Conservation (phyloP, 208 protist species). For the Trypanosoma cruzi region DNA sequence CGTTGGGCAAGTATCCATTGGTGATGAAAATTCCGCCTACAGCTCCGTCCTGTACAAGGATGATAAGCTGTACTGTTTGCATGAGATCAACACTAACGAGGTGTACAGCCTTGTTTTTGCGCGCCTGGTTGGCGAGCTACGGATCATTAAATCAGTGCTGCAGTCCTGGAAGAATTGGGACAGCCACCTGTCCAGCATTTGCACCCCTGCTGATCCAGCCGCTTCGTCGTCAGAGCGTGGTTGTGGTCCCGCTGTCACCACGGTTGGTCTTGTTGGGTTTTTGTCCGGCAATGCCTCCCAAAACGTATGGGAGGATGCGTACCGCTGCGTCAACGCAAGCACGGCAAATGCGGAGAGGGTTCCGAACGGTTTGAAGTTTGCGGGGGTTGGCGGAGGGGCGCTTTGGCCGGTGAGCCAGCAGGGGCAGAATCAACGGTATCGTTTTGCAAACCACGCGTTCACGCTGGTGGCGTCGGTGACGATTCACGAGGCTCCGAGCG, state of each 20-base stretch:
- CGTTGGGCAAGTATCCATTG: too few species aligned
- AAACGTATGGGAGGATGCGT: too few species aligned
- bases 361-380: conserved; percentile 4
- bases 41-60: too few species aligned
- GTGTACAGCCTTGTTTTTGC: too few species aligned
- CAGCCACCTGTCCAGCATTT: neutral
- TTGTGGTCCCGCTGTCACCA: too few species aligned
- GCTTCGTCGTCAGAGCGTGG: too few species aligned
- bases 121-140: conserved; percentile 11
- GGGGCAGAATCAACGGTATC: conserved; percentile 21
- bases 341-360: neutral
- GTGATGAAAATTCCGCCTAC: too few species aligned
- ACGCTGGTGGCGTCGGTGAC: conserved; percentile 20
- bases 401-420: conserved; percentile 16
- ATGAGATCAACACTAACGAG: too few species aligned
- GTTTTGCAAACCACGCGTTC: conserved; percentile 12
- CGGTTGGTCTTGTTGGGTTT: too few species aligned
- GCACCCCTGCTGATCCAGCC: neutral
- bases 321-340: conserved; percentile 11
- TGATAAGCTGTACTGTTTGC: too few species aligned
- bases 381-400: conserved; percentile 4
- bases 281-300: too few species aligned
- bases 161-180: conserved; percentile 7
- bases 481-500: neutral
- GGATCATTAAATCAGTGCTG: conserved; percentile 13